phyloP scores from a whole-genome alignment of 495 filamentous ascomycete species.

The Parathielavia appendiculata region DNA sequence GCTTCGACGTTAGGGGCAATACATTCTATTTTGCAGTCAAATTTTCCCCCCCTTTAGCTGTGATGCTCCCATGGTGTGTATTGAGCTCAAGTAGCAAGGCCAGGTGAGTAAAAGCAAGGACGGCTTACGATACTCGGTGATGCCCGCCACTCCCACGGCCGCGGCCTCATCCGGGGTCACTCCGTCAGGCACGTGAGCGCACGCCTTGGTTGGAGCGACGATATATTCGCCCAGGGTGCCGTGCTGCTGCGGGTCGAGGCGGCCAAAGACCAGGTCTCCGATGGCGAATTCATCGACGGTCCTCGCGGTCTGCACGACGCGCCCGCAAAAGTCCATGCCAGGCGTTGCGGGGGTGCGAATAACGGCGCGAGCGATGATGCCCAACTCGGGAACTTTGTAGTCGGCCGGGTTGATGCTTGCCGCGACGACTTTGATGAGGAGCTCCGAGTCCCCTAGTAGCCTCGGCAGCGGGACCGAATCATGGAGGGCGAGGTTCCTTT shows the following conservation, averaged over 20 bases:
- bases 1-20: slow-evolving; percentile 50
- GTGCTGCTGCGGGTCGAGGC: slow-evolving; percentile 33
- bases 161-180: slow-evolving; percentile 48
- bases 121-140: slow-evolving; percentile 49
- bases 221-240: slow-evolving; percentile 55
- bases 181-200: slow-evolving; percentile 45
- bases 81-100: not conserved
- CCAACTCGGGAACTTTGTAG: slow-evolving; percentile 60
- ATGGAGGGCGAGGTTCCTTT: slow-evolving; percentile 53
- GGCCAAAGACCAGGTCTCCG: slow-evolving; percentile 58
- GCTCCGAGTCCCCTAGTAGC: slow-evolving; percentile 33
- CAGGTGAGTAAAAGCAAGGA: too few relatives aligned
- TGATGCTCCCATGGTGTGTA: too few relatives aligned
- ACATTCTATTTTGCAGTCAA: slow-evolving; percentile 28
- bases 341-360: slow-evolving; percentile 49
- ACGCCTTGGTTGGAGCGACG: slow-evolving; percentile 27
- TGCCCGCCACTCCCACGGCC: slow-evolving; percentile 50
- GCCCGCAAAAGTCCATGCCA: slow-evolving; percentile 60
- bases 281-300: slow-evolving; percentile 32
- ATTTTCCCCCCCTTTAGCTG: too few relatives aligned
- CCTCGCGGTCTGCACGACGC: slow-evolving; percentile 44
- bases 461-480: slow-evolving; percentile 39
- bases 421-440: slow-evolving; percentile 54
- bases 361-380: slow-evolving; percentile 36
- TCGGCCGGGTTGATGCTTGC: slow-evolving; percentile 63